Evolutionary conservation across 768 basidiomycete species (phyloP).

Genomic region (Termitomyces sp.): DNA sequence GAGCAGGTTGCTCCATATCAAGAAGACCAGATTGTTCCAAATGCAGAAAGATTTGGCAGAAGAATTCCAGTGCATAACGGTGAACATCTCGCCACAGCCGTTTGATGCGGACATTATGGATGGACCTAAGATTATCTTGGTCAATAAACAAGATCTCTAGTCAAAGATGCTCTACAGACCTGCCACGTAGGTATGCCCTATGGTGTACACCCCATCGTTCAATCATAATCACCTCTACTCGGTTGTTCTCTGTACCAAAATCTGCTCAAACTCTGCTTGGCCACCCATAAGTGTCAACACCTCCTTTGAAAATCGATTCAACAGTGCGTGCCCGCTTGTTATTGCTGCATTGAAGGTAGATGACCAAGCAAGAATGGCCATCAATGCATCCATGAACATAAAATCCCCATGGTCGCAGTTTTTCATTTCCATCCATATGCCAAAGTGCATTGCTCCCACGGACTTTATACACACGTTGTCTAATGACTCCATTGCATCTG

Average conservation of each 20-base stretch:
- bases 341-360: conserved; percentile 13
- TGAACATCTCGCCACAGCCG: conserved; percentile 26
- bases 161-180: too few relatives aligned
- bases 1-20: conserved; percentile 19
- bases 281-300: conserved; percentile 26
- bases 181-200: background rate
- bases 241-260: conserved; percentile 27
- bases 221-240: conserved; percentile 14
- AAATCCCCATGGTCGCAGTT: conserved; percentile 34
- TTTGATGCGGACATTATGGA: conserved; percentile 30
- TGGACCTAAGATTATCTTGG: too few relatives aligned
- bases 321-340: conserved; percentile 25
- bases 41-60: conserved; percentile 27
- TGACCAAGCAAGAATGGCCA: conserved; percentile 31
- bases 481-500: conserved; percentile 1
- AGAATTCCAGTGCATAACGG: conserved; percentile 28
- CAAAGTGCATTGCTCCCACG: conserved; percentile 31
- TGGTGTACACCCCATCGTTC: background rate
- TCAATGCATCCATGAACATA: conserved; percentile 36
- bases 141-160: too few relatives aligned
- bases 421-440: conserved; percentile 38
- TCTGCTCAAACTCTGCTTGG: conserved; percentile 29
- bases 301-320: conserved; percentile 5
- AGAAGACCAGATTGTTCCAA: conserved; percentile 25
- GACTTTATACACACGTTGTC: conserved; percentile 27